Conservation (phyloP, 345 rosid species). For the Iberis pinnata region DNA sequence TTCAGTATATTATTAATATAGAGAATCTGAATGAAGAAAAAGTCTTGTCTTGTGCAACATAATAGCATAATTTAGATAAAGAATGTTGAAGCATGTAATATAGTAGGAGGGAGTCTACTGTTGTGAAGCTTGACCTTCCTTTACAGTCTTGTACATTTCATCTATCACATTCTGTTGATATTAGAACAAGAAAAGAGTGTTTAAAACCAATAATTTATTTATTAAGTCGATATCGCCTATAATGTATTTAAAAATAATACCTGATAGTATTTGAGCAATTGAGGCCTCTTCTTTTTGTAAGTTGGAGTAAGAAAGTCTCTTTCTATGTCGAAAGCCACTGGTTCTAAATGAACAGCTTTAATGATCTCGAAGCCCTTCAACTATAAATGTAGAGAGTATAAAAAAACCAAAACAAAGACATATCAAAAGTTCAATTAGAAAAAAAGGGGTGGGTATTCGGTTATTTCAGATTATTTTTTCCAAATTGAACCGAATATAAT, state of each 20-base stretch:
- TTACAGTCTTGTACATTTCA: constrained; percentile 28
- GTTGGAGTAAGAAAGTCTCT: constrained; percentile 83
- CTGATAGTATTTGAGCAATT: constrained; percentile 69
- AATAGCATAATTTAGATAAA: no score
- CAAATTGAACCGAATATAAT: no score
- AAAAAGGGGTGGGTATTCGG: no score
- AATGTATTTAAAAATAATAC: constrained; percentile 20
- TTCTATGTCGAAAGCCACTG: constrained; percentile 63
- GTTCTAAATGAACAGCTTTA: constrained; percentile 66
- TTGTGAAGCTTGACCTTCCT: constrained; percentile 22
- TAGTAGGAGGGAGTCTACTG: constrained; percentile 11
- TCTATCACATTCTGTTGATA: constrained; percentile 26
- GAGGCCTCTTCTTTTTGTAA: constrained; percentile 87
- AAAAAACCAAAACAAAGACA: not conserved
- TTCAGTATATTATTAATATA: no score
- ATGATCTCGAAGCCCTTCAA: constrained; percentile 71
- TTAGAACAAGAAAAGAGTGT: not conserved
- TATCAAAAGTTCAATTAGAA: not conserved
- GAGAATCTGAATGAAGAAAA: no score
- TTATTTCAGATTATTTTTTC: no score
- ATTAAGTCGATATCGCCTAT: not conserved
- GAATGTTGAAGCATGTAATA: no score
- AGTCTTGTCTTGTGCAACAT: no score
- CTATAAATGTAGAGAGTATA: constrained; percentile 32
- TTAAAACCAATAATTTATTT: not conserved